Base-by-base conservation (phyloP, 345 rosid species). In the Geranium brycei region DNA sequence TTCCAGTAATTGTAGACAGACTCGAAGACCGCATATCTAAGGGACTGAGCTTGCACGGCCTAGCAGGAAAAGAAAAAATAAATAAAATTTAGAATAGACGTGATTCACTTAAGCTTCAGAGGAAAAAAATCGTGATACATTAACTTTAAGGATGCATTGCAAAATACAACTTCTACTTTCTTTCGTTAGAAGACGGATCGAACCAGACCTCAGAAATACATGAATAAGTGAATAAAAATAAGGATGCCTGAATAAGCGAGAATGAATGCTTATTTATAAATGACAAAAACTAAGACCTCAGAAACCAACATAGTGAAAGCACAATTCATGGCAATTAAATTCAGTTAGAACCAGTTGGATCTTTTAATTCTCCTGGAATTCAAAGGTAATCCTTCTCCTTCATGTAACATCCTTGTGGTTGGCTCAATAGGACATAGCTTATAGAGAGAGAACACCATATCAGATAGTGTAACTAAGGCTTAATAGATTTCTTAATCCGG, bases 1-100 rank as follows among this genome's bases (percentile, higher is more conserved):
- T 83, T 91, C 99, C 99, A 95, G 67, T 87, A 95, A 80, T 68
- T 74, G 78, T 77, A 95, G 65, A 88, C 86, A 61, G 85, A 80
- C 75, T 88, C 92, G 60, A 87, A 78, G 61, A 84, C 81, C 57
- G 84, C 81, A 83, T 79, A 77, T 75, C 74, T 82, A 68, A 81
- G 65, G 60, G 83, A 80, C 70, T 83, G 78, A 66, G 84, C 78
- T 73, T 85, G 96, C 77, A 91, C 62, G 32, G 88, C 96, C 99
- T 93, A 73, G 57, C 67, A 78, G 62, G 47, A 47, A 69, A 68
- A 58, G 57, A 62, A 66, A 63, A 64, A 65, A 38, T 3, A 60
- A 64, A 59, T 12, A 69, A 55, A 35, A 35, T 35, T 63, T 12
- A 59, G 57, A 60, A 30, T 17, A 47, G 2, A 67, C 31, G 17